Evolutionary conservation across 352 stramenopile genomes (phyloP).

Genomic region (Phytophthora crassamura): DNA sequence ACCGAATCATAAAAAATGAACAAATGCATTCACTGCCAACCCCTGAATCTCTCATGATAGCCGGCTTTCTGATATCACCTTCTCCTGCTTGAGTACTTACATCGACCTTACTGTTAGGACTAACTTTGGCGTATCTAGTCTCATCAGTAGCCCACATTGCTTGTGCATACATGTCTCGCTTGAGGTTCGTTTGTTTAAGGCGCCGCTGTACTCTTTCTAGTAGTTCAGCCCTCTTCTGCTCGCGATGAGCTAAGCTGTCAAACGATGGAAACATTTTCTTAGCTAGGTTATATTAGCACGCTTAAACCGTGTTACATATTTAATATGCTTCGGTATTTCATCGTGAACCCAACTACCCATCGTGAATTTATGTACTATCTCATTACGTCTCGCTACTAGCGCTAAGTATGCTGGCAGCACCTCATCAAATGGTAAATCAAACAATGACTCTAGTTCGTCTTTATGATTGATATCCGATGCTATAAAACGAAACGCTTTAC

Average conservation of each 20-base stretch:
- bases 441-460: slow-evolving; percentile 4
- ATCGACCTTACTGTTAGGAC: no score
- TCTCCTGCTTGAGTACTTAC: no score
- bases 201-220: not conserved
- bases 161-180: no score
- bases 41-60: no score
- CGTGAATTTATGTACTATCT: slow-evolving; percentile 14
- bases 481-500: slow-evolving; percentile 1
- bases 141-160: no score
- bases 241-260: slow-evolving; percentile 1
- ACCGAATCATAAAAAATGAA: no score
- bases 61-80: no score
- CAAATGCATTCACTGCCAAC: no score
- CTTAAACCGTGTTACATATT: no score
- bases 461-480: not conserved
- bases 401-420: slow-evolving; percentile 1
- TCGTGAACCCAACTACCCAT: not conserved
- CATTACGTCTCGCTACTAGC: slow-evolving; percentile 1
- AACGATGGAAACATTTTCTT: slow-evolving; percentile 11
- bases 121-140: no score
- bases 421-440: slow-evolving; percentile 13
- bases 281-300: not conserved
- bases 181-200: no score
- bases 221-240: not conserved
- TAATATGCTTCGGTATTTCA: no score